A percentile compares a stretch with the other conserved stretches of the same genome.
phyloP scores from a whole-genome alignment of 768 basidiomycete genomes.

The Suillus spraguei region DNA sequence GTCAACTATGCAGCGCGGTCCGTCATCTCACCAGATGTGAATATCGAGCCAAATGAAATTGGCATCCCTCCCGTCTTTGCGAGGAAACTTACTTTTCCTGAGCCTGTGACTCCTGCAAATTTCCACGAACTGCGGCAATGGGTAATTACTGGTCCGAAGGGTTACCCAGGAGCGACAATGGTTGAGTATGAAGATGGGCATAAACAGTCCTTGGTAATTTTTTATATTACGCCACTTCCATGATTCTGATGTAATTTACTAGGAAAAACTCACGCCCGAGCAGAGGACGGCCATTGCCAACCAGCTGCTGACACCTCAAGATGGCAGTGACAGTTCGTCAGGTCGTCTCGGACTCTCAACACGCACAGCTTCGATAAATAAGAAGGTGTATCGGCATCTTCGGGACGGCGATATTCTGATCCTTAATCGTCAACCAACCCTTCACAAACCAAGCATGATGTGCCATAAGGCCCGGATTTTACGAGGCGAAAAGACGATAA shows the following conservation, averaged over 20 bases:
- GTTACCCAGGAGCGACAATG: slow-evolving; percentile 91
- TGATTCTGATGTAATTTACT: slow-evolving; percentile 13
- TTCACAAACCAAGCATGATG: slow-evolving; percentile 99
- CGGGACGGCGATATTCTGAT: slow-evolving; percentile 94
- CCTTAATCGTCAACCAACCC: slow-evolving; percentile 95
- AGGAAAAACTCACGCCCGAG: slow-evolving; percentile 88
- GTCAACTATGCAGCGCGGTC: slow-evolving; percentile 99
- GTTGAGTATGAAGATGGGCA: slow-evolving; percentile 96
- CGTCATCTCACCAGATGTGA: slow-evolving; percentile 99
- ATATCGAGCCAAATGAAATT: slow-evolving; percentile 98
- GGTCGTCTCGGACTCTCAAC: slow-evolving; percentile 66
- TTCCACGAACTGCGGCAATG: slow-evolving; percentile 84
- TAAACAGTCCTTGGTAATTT: slow-evolving; percentile 73
- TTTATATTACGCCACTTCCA: slow-evolving; percentile 2
- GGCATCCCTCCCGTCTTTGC: slow-evolving; percentile 98
- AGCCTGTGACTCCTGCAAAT: slow-evolving; percentile 93
- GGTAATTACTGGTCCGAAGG: slow-evolving; percentile 88
- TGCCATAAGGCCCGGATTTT: slow-evolving; percentile 90
- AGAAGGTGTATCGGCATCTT: slow-evolving; percentile 97
- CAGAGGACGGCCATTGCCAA: slow-evolving; percentile 95
- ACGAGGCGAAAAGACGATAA: slow-evolving; percentile 96
- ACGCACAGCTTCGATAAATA: slow-evolving; percentile 80
- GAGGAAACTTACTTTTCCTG: slow-evolving; percentile 94
- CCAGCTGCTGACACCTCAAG: slow-evolving; percentile 90
- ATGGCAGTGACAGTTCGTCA: slow-evolving; percentile 47